phyloP scores from a whole-genome alignment of 106 monocot species.

The Dendrobium huoshanense region DNA sequence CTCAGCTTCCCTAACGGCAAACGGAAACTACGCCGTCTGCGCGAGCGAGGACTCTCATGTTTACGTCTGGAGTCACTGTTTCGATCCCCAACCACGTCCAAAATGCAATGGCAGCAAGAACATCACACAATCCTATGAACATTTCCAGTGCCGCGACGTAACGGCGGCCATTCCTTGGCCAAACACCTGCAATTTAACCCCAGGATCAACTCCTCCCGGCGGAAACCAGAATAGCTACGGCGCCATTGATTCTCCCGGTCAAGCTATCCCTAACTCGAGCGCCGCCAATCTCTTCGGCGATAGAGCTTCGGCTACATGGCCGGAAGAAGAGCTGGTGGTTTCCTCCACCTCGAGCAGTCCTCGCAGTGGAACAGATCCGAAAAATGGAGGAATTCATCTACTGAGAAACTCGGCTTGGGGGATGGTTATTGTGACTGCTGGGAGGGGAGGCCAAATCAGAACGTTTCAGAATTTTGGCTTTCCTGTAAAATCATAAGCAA shows the following conservation, averaged over 20 bases:
- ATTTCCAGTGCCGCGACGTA: constrained; percentile 51
- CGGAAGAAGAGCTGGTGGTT: constrained; percentile 29
- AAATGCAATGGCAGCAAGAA: constrained; percentile 25
- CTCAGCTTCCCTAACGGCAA: constrained; percentile 38
- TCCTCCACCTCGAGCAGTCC: constrained; percentile 2
- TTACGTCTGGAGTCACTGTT: constrained; percentile 55
- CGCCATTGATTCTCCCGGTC: background rate
- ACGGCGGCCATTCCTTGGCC: constrained; percentile 63
- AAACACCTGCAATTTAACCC: background rate
- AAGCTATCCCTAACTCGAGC: background rate
- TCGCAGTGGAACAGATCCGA: background rate
- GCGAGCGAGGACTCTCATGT: constrained; percentile 69
- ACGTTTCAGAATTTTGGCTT: constrained; percentile 48
- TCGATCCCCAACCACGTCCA: constrained; percentile 20
- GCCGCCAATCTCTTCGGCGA: background rate
- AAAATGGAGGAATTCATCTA: constrained; percentile 2
- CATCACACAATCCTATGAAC: constrained; percentile 48
- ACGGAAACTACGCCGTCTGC: constrained; percentile 50
- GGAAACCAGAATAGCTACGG: background rate
- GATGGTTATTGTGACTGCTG: constrained; percentile 42
- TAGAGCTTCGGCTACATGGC: constrained; percentile 29
- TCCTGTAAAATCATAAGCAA: constrained; percentile 4
- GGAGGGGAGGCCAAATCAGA: constrained; percentile 37
- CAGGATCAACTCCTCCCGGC: background rate
- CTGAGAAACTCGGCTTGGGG: constrained; percentile 35